These are phyloP conservation scores for Themeda triandra DNA, from an alignment of 176 grass and related monocot species.

Conservation along the genomic window DNA sequence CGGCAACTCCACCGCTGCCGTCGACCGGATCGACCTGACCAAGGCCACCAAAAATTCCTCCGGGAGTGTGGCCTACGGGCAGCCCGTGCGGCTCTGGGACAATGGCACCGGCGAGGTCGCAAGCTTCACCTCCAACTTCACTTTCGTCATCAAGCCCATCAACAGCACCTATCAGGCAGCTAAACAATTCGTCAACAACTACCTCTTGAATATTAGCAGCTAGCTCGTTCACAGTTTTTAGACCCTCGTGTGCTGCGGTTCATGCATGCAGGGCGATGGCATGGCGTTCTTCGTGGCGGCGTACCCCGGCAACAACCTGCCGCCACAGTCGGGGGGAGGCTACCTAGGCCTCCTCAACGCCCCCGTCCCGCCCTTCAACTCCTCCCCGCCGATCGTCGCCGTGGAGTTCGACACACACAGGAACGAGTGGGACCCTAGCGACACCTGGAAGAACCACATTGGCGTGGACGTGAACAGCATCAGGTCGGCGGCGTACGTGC, in stretches of 20 bases:
- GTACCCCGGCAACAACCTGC: not conserved
- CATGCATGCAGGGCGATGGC: constrained; percentile 13
- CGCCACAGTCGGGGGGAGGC: not conserved
- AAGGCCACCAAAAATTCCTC: not conserved
- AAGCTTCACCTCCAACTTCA: constrained; percentile 22
- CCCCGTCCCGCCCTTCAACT: not conserved
- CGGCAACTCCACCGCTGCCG: not conserved
- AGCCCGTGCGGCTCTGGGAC: constrained; percentile 4
- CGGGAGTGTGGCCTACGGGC: constrained; percentile 3
- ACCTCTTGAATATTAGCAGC: too few species aligned
- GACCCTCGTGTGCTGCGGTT: too few species aligned
- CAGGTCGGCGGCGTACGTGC: not conserved
- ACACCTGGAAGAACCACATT: not conserved
- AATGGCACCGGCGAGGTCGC: constrained; percentile 3
- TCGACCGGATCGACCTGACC: constrained; percentile 9
- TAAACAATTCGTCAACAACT: too few species aligned
- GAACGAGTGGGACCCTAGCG: not conserved
- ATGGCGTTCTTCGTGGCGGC: constrained; percentile 29
- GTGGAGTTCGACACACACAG: constrained; percentile 26
- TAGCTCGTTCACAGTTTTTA: too few species aligned
- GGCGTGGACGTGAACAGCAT: constrained; percentile 21
- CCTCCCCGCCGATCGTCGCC: not conserved
- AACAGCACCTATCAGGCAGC: not conserved
- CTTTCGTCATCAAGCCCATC: not conserved
- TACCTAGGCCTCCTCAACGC: constrained; percentile 15